These are phyloP conservation scores for Prinsepia uniflora DNA, from an alignment of 306 rosid genomes.

Conservation along the genomic window DNA sequence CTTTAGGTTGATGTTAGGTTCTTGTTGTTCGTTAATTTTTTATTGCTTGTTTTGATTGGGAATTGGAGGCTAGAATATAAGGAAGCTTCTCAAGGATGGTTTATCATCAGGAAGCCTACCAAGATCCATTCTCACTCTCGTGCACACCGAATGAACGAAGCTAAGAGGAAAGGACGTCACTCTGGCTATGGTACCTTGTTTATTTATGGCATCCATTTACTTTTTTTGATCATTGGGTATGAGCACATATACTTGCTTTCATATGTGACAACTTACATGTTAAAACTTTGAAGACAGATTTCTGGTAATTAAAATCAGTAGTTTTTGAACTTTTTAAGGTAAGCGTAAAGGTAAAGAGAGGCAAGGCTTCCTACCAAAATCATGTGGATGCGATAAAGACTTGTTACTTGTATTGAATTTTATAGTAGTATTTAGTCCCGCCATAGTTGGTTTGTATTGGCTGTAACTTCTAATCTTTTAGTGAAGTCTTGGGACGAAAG, in stretches of 20 bases:
- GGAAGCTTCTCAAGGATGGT: constrained; percentile 97
- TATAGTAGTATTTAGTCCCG: no score
- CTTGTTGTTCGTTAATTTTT: not conserved
- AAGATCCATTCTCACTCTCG: constrained; percentile 96
- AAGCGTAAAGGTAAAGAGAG: no score
- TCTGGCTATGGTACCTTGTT: constrained; percentile 74
- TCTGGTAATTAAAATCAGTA: no score
- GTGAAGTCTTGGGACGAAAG: no score
- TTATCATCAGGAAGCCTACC: constrained; percentile 94
- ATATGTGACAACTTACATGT: no score
- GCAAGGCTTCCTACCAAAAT: no score
- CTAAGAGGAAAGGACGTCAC: constrained; percentile 94
- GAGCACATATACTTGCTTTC: not conserved
- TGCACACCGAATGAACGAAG: constrained; percentile 91
- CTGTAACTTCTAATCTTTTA: no score
- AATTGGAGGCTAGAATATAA: constrained; percentile 73
- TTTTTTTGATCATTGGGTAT: not conserved
- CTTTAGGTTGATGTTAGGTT: not conserved
- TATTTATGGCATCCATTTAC: not conserved
- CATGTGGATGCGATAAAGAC: no score
- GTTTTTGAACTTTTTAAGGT: no score
- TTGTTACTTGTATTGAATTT: no score
- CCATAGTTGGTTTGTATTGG: no score
- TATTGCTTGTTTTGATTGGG: not conserved
- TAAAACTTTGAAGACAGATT: no score